Evolutionary conservation across 2,329 filamentous ascomycete genomes (phyloP), one percentile per base, ranked within the genome.

Genomic region (Lecanicillium sp.): DNA sequence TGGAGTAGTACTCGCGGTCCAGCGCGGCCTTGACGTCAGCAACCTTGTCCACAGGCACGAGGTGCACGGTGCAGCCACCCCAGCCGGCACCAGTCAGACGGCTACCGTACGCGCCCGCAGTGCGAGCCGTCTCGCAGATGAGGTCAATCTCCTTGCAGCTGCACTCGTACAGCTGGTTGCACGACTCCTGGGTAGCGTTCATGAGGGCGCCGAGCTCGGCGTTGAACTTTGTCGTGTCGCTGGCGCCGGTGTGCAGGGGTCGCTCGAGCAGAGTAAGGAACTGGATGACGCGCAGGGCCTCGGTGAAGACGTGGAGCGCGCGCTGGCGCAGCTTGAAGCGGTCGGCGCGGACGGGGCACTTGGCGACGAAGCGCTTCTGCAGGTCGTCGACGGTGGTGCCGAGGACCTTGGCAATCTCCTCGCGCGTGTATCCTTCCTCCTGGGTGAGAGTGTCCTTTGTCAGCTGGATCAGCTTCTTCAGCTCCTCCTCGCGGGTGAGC

Each of bases 1-100:
- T 84, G 40, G 73, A 66, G 60, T 94, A 97, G 59, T 97, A 98
- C 56, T 88, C 79, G 46, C 74, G 73, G 52, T 84, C 77, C 74
- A 92, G 79, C 5, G 86, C 86, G 52, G 76, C 71, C 58, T 77
- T 87, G 17, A 98, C 85, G 18, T 68, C 76, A 5, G 82, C 79
- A 1, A 96, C 84, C 61, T 84, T 90, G 53, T 87, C 76, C 42
- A 79, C 84, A 0, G 90, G 84, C 37, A 97, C 84, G 41, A 98
- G 73, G 65, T 98, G 92, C 42, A 98, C 90, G 44, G 79, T 92
- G 65, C 92, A 97, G 3, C 92, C 92, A 45, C 92, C 92, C 92
- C 92, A 98, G 3, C 92, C 92, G 1, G 92, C 92, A 29, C 92
- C 92, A 0, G 90, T 97, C 50, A 96, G 65, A 18, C 90, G 72